Evolutionary conservation across 805 yeast species (phyloP).

Genomic region (Barnettozyma sp.): DNA sequence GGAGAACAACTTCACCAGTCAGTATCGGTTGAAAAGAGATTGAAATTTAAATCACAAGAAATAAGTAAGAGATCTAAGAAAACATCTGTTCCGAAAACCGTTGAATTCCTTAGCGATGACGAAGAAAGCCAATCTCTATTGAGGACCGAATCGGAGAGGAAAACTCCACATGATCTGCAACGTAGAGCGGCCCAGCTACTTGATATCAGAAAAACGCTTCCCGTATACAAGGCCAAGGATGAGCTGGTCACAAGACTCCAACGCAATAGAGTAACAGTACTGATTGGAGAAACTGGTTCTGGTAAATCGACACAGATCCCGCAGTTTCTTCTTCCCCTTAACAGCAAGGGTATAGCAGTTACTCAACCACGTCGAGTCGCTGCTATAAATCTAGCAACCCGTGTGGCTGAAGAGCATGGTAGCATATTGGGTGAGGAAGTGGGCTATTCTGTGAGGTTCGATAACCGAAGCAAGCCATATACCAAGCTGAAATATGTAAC

Average conservation of each 20-base stretch:
- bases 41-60: conserved; percentile 2
- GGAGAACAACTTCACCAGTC: too few species aligned
- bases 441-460: conserved; percentile 91
- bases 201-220: conserved; percentile 51
- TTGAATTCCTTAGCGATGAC: conserved; percentile 32
- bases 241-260: conserved; percentile 50
- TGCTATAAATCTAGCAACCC: conserved; percentile 85
- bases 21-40: too few species aligned
- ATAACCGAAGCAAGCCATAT: conserved; percentile 49
- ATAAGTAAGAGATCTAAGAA: conserved; percentile 7
- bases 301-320: conserved; percentile 98
- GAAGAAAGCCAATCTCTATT: conserved; percentile 24
- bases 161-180: conserved; percentile 27
- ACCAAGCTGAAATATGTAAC: conserved; percentile 83
- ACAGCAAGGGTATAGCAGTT: conserved; percentile 63
- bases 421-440: conserved; percentile 70
- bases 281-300: conserved; percentile 96
- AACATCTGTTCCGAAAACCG: conserved; percentile 23
- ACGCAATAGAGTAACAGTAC: conserved; percentile 59
- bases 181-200: conserved; percentile 38
- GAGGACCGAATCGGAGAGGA: too few species aligned
- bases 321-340: conserved; percentile 62
- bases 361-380: conserved; percentile 98
- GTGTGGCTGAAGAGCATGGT: conserved; percentile 88
- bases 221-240: conserved; percentile 68